Conservation (phyloP, 768 basidiomycete species). For the Boletus rubropictus region DNA sequence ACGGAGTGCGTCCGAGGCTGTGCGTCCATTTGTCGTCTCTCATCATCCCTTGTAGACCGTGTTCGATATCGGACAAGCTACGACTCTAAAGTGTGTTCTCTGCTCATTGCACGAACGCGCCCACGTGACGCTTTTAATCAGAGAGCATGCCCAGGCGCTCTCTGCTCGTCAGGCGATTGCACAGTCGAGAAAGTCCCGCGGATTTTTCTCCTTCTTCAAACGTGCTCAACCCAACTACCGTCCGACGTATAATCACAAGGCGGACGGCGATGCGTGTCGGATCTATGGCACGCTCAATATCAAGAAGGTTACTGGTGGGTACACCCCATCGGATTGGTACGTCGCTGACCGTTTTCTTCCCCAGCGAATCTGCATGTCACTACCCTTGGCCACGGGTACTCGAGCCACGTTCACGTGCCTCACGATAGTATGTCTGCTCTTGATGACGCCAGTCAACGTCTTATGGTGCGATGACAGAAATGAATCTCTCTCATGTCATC, state of each 20-base stretch:
- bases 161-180: conserved; percentile 66
- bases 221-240: conserved; percentile 45
- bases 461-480: conserved; percentile 45
- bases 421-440: conserved; percentile 59
- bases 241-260: conserved; percentile 67
- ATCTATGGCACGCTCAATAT: conserved; percentile 78
- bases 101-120: not conserved
- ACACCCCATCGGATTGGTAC: not conserved
- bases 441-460: not conserved
- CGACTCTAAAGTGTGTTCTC: conserved; percentile 49
- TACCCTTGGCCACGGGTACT: conserved; percentile 91
- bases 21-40: not conserved
- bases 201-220: conserved; percentile 57
- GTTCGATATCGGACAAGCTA: conserved; percentile 82
- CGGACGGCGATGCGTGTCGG: conserved; percentile 74
- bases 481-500: conserved; percentile 97
- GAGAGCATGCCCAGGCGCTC: conserved; percentile 59
- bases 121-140: conserved; percentile 18
- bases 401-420: conserved; percentile 79
- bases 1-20: conserved; percentile 63
- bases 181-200: conserved; percentile 71
- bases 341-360: not conserved
- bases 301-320: conserved; percentile 82
- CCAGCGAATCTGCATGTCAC: conserved; percentile 90
- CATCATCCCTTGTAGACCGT: conserved; percentile 42